Conservation (phyloP, 1,139 yeast species). For the Debaryomyces nepalensis region DNA sequence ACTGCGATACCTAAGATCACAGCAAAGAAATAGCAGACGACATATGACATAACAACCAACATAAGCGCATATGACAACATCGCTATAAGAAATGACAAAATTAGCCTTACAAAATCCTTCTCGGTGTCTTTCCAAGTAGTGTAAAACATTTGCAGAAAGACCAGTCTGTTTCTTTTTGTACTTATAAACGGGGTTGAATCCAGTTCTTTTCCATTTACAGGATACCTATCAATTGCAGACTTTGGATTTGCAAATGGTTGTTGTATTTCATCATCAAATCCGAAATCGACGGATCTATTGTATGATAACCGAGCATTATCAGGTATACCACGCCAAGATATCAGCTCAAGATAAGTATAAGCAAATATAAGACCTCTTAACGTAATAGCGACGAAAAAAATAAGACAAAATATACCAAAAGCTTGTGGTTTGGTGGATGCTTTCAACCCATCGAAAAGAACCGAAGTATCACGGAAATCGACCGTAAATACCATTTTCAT, state of each 20-base stretch:
- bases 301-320: not conserved
- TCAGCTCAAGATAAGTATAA: conserved; percentile 1
- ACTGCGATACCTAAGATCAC: conserved; percentile 4
- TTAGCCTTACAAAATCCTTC: conserved; percentile 2
- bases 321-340: not conserved
- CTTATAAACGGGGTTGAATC: not conserved
- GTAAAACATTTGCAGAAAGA: not conserved
- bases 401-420: conserved; percentile 7
- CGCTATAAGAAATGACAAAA: conserved; percentile 5
- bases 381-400: not conserved
- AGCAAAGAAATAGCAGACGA: conserved; percentile 3
- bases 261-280: conserved; percentile 8
- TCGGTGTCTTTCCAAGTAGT: conserved; percentile 9
- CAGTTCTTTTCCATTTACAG: not conserved
- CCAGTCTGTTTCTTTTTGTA: not conserved
- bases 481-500: conserved; percentile 4
- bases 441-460: conserved; percentile 4
- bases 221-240: not conserved
- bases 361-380: conserved; percentile 4
- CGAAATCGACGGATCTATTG: conserved; percentile 1
- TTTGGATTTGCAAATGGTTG: not conserved
- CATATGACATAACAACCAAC: conserved; percentile 5
- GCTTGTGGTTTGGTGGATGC: conserved; percentile 4
- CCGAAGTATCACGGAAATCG: conserved; percentile 1
- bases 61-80: conserved; percentile 5